phyloP scores from a whole-genome alignment of 371 early-diverging fungal genomes.

The Phascolomyces articulosus region DNA sequence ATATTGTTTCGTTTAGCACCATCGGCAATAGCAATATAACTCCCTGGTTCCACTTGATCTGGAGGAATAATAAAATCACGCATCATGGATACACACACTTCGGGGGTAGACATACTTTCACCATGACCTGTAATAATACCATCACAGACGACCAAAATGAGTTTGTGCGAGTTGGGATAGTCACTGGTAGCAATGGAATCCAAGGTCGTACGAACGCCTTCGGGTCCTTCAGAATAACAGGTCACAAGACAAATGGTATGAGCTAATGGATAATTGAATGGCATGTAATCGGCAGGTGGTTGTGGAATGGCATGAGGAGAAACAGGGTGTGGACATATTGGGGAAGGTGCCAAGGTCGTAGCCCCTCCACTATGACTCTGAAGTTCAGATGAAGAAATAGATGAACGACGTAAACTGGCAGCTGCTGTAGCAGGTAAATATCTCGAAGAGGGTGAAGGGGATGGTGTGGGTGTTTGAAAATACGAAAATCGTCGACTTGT shows the following conservation, averaged over 20 bases:
- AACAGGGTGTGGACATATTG: constrained; percentile 42
- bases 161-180: constrained; percentile 65
- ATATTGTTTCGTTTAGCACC: constrained; percentile 94
- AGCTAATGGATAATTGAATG: constrained; percentile 71
- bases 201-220: constrained; percentile 90
- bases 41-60: constrained; percentile 65
- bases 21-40: constrained; percentile 95
- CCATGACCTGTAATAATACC: constrained; percentile 84
- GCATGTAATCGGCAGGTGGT: constrained; percentile 58
- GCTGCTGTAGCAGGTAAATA: constrained; percentile 4
- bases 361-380: constrained; percentile 15
- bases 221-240: constrained; percentile 92
- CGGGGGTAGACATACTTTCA: constrained; percentile 77
- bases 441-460: constrained; percentile 16
- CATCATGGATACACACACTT: constrained; percentile 85
- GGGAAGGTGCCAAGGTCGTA: constrained; percentile 29
- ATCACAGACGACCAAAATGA: constrained; percentile 91
- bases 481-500: constrained; percentile 13
- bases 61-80: constrained; percentile 68
- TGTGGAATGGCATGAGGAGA: constrained; percentile 42
- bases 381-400: constrained; percentile 15
- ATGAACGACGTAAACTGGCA: constrained; percentile 15
- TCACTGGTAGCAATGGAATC: constrained; percentile 86
- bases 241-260: constrained; percentile 84
- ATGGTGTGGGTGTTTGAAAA: constrained; percentile 6